Percentiles rank a stretch among this genome's conserved stretches.
phyloP scores from a whole-genome alignment of 2,329 filamentous ascomycete species.

The Diplodia corticola region DNA sequence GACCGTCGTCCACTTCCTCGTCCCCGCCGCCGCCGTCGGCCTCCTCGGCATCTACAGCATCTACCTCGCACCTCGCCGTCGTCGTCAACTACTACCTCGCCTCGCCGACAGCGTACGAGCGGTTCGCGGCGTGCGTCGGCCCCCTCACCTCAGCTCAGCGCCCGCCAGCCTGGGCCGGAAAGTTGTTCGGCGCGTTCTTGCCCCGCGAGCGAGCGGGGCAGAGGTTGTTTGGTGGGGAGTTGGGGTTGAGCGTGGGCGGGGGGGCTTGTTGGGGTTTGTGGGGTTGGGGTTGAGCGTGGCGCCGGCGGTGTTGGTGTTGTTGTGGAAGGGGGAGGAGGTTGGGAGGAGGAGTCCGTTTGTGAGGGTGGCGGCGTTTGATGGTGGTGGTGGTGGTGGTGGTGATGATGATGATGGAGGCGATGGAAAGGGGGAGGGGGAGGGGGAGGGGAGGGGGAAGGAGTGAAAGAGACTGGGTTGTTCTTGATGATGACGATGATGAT shows the following conservation, averaged over 20 bases:
- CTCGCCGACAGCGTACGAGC: conserved; percentile 51
- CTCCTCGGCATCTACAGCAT: conserved; percentile 39
- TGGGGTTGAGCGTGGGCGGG: conserved; percentile 49
- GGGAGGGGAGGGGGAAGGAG: too few species aligned
- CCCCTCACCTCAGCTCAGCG: too few species aligned
- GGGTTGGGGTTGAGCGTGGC: conserved; percentile 42
- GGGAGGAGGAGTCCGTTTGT: not conserved
- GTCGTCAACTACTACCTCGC: conserved; percentile 51
- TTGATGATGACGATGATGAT: too few species aligned
- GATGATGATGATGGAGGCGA: too few species aligned
- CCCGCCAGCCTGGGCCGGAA: conserved; percentile 50
- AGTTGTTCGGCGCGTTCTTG: conserved; percentile 47
- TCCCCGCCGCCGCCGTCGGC: conserved; percentile 30
- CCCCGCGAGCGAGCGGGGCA: conserved; percentile 48
- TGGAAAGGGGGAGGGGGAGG: too few species aligned
- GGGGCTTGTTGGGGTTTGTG: conserved; percentile 46
- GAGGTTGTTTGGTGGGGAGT: conserved; percentile 40
- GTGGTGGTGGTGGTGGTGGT: too few species aligned
- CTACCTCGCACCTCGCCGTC: too few species aligned
- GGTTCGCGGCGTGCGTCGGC: conserved; percentile 49
- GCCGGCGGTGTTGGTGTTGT: conserved; percentile 43
- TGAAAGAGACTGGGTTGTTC: too few species aligned
- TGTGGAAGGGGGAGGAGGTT: conserved; percentile 2
- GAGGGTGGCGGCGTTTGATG: not conserved
- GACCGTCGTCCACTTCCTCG: conserved; percentile 31